phyloP scores from a whole-genome alignment of 2,329 filamentous ascomycete genomes.

The Allantophomopsis lycopodina region DNA sequence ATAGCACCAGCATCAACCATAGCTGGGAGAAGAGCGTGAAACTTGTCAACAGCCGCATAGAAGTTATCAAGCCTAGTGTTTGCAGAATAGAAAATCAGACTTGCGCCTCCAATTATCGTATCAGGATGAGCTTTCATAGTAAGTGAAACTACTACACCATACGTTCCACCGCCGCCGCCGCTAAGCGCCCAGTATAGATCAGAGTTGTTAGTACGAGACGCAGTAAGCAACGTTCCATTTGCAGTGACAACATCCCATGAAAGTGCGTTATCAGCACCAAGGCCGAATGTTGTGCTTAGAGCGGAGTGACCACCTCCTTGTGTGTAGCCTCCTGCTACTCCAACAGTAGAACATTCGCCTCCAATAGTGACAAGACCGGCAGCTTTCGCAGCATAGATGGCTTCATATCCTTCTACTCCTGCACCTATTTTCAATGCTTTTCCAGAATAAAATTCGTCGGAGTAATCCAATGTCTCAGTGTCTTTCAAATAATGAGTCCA shows the following conservation, averaged over 20 bases:
- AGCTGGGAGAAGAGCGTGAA: conserved; percentile 26
- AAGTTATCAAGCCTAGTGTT: conserved; percentile 25
- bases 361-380: conserved; percentile 31
- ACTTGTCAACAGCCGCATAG: conserved; percentile 32
- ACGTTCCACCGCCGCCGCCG: conserved; percentile 46
- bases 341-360: conserved; percentile 41
- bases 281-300: conserved; percentile 37
- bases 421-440: conserved; percentile 37
- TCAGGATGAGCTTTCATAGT: conserved; percentile 36
- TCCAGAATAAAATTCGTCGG: conserved; percentile 28
- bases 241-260: conserved; percentile 41
- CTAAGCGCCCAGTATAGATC: conserved; percentile 52
- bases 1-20: conserved; percentile 35
- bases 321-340: conserved; percentile 42
- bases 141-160: conserved; percentile 39
- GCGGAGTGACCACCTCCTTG: conserved; percentile 46
- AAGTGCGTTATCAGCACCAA: conserved; percentile 45
- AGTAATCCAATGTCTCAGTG: conserved; percentile 25
- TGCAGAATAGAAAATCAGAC: conserved; percentile 24
- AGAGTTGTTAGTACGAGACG: conserved; percentile 28
- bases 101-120: conserved; percentile 26
- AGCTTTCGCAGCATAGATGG: conserved; percentile 24
- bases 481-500: conserved; percentile 42
- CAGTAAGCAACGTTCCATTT: conserved; percentile 30
- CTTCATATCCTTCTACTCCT: conserved; percentile 35